Conservation (phyloP, 78 protist species). For the Anaeramoeba flamelloides region DNA sequence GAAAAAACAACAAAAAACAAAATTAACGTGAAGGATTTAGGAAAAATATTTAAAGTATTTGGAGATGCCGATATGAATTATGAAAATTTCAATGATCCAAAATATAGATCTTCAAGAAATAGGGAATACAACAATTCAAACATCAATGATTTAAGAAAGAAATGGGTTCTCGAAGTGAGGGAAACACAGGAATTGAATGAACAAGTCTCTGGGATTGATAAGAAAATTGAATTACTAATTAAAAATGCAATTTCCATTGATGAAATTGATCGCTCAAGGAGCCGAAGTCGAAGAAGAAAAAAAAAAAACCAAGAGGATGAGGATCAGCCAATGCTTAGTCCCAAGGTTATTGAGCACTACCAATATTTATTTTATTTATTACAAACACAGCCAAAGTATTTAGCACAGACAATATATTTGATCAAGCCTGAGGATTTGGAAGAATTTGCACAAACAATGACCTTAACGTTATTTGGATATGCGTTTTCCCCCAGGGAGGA, state of each 20-base stretch:
- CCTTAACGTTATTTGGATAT: slow-evolving; percentile 52
- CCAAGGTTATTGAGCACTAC: slow-evolving; percentile 29
- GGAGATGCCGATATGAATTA: no score
- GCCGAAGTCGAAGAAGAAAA: slow-evolving; percentile 23
- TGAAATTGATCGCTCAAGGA: slow-evolving; percentile 6
- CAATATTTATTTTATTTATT: slow-evolving; percentile 44
- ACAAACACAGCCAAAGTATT: slow-evolving; percentile 56
- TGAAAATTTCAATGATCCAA: no score
- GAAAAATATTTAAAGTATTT: no score
- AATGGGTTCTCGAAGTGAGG: no score
- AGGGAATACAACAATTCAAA: no score
- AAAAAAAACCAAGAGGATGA: slow-evolving; percentile 36
- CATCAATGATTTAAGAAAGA: no score
- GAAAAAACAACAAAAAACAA: no score
- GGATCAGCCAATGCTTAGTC: slow-evolving; percentile 36
- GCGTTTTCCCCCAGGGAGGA: slow-evolving; percentile 65
- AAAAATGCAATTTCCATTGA: slow-evolving; percentile 44
- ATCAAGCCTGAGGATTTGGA: slow-evolving; percentile 46
- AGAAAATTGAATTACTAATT: slow-evolving; percentile 50
- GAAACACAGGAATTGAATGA: no score
- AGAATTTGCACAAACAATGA: slow-evolving; percentile 44
- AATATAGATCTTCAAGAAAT: no score
- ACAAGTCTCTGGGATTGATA: no score
- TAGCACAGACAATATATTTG: slow-evolving; percentile 35
- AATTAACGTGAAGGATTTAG: no score